Evolutionary conservation across 2,329 filamentous ascomycete species (phyloP), one percentile per base, ranked within the genome.

Genomic region (Aspergillus sp.): DNA sequence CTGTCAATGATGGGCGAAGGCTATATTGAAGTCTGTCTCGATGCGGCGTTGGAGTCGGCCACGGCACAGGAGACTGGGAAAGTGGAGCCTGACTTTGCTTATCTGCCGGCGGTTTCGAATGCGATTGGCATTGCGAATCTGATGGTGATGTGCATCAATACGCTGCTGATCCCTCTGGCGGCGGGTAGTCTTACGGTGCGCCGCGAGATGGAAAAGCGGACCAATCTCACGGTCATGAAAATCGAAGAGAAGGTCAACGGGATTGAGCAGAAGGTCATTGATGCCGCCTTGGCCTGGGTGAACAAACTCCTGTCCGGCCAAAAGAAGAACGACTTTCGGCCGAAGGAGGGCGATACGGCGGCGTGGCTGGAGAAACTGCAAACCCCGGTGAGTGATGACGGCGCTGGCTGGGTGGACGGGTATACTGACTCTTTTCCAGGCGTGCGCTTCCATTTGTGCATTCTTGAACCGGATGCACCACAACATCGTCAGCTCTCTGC

Each of bases 91-190:
- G 93, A 99, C 69, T 81, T 97, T 47, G 81, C 82, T 2, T 97
- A 96, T 70, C 81, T 99, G 36, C 84, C 87, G 5, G 85, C 85
- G 9, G 81, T 97, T 34, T 87, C 89, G 31, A 85, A 88, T 2
- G 89, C 91, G 7, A 90, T 96, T 49, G 92, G 87, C 49, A 93
- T 97, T 58, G 88, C 94, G 7, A 92, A 93, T 68, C 84, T 99
- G 62, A 95, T 97, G 85, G 87, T 93, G 62, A 90, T 91, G 57
- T 96, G 94, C 63, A 92, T 96, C 61, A 86, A 88, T 54, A 92
- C 91, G 3, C 90, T 97, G 14, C 84, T 99, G 19, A 88, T 97
- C 59, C 91, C 91, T 10, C 83, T 99, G 7, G 92, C 93, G 19
- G 86, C 93, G 52, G 86, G 88, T 50, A 97, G 95, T 71, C 88